These are phyloP conservation scores for Colletotrichum zoysiae DNA, from an alignment of 2,329 filamentous ascomycete species.

Conservation along the genomic window DNA sequence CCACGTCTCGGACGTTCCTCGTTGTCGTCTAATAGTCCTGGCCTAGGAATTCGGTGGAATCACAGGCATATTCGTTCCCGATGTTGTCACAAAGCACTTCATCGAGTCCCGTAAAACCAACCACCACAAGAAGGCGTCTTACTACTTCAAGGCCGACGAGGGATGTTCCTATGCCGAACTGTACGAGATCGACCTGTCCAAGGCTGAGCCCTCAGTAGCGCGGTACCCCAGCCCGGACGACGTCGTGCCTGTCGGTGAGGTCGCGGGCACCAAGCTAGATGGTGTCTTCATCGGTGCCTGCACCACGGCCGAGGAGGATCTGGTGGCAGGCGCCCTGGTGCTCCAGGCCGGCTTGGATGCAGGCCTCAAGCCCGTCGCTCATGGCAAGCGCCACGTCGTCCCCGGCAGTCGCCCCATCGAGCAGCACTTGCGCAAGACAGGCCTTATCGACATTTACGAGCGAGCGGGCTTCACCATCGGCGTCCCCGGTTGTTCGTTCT, in stretches of 20 bases:
- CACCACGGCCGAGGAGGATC: slow-evolving; percentile 60
- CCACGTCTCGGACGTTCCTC: too few species aligned
- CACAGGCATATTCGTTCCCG: slow-evolving; percentile 57
- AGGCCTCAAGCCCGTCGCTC: slow-evolving; percentile 47
- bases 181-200: slow-evolving; percentile 53
- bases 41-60: slow-evolving; percentile 56
- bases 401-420: slow-evolving; percentile 57
- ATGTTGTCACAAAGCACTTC: slow-evolving; percentile 52
- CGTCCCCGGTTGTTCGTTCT: slow-evolving; percentile 59
- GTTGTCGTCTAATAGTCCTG: background rate
- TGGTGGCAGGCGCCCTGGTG: slow-evolving; percentile 57
- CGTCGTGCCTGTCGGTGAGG: slow-evolving; percentile 55
- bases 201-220: slow-evolving; percentile 55
- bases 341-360: slow-evolving; percentile 53
- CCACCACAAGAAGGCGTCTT: slow-evolving; percentile 49
- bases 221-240: slow-evolving; percentile 58
- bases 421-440: slow-evolving; percentile 50
- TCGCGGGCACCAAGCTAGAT: slow-evolving; percentile 51
- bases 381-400: slow-evolving; percentile 55
- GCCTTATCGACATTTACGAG: slow-evolving; percentile 54
- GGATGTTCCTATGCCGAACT: slow-evolving; percentile 54
- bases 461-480: slow-evolving; percentile 57
- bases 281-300: slow-evolving; percentile 62
- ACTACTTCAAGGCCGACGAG: slow-evolving; percentile 56
- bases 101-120: slow-evolving; percentile 50